Evolutionary conservation across 345 rosid species (phyloP), one percentile per base, ranked within the genome.

Genomic region (Isatis tinctoria): DNA sequence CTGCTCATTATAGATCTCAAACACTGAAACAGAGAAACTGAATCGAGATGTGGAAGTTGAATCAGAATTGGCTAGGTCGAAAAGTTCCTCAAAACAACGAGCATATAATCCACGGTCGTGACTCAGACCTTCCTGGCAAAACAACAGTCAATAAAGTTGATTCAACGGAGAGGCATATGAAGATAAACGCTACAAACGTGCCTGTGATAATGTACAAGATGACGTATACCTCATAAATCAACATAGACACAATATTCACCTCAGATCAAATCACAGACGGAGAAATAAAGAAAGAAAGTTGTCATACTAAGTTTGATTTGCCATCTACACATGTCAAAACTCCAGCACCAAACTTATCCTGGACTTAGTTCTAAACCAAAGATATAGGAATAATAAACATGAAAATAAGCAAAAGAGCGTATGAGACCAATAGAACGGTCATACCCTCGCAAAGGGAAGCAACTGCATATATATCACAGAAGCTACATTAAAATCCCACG

Each of bases 41-140:
- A 86, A 91, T 65, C 54, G 86, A 40, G 97, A 84, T 60, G 96
- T 84, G 28, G 91, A 84, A 74, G 92, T 91, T 74, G 91, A 78
- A 85, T 95, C 97, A 40, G 90, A 88, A 77, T 95, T 90, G 7
- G 93, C 91, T 74, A 95, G 80, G 83, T 95, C 99, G 60, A 90
- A 91, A 73, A 95, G 79, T 76, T 95, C 99, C 86, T 95, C 99
- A 67, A 90, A 95, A 84, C 97, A 91, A 47, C 96, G 96, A 75
- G 95, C 90, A 88, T 87, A 88, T 72, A 95, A 82, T 75, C 99
- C 99, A 73, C 97, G 96, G 79, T 95, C 99, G 65, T 95, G 90
- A 81, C 82, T 83, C 64, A 88, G 84, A 74, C 99, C 99, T 86
- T 91, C 97, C 99, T 95, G 91, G 44, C 44, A 74, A 68, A 77